Conservation (phyloP, 257 asterid genomes). For the Cynanchum wilfordii region DNA sequence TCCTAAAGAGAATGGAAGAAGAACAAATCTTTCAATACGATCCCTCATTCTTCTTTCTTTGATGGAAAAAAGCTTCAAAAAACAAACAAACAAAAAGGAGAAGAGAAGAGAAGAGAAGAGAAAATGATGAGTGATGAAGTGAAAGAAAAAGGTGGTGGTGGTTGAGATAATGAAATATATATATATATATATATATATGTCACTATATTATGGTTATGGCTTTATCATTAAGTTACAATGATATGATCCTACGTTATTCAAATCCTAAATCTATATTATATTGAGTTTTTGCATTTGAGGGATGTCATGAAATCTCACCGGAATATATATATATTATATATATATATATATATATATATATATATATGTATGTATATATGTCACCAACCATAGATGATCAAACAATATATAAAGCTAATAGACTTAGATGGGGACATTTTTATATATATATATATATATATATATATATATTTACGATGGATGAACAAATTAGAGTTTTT, state of each 20-base stretch:
- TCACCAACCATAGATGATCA: no score
- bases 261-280: conserved; percentile 29
- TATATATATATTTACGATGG: no score
- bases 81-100: background rate
- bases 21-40: conserved; percentile 51
- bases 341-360: no score
- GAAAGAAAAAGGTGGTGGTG: conserved; percentile 21
- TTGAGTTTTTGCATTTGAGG: conserved; percentile 14
- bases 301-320: background rate
- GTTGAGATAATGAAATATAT: conserved; percentile 25
- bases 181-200: no score
- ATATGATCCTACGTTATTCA: conserved; percentile 23
- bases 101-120: background rate
- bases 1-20: conserved; percentile 63
- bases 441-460: no score
- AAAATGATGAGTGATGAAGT: background rate
- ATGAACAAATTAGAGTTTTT: no score
- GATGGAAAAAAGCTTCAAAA: background rate
- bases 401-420: no score
- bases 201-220: conserved; percentile 24
- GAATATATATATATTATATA: background rate
- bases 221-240: conserved; percentile 50
- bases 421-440: no score
- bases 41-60: conserved; percentile 36
- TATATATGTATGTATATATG: no score